These are phyloP conservation scores for Neofusicoccum umdonicola DNA, from an alignment of 2,329 filamentous ascomycete species.

Conservation along the genomic window DNA sequence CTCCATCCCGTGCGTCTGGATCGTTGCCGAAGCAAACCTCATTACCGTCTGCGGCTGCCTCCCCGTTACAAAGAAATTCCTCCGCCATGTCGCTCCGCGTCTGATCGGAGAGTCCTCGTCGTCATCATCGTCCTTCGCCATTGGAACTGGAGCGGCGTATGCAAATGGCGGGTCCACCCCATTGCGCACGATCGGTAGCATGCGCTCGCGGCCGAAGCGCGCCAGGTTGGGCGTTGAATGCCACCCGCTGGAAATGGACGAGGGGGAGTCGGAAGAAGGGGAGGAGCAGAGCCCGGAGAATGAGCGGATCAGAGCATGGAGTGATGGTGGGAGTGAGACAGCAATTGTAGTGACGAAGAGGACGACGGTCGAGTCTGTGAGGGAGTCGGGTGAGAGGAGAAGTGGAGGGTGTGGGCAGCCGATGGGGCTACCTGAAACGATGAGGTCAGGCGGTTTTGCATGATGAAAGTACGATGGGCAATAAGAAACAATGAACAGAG, in stretches of 20 bases:
- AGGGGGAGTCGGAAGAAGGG: neutral
- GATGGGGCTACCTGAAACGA: no score
- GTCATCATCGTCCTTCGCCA: neutral
- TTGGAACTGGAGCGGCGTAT: neutral
- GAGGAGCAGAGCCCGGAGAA: neutral
- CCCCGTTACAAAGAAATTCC: conserved; percentile 42
- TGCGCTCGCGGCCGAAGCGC: neutral
- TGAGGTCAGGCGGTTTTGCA: no score
- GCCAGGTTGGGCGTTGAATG: no score
- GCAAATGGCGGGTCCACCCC: neutral
- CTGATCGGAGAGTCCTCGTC: neutral
- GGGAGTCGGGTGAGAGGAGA: neutral
- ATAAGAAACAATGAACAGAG: no score
- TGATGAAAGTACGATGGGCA: no score
- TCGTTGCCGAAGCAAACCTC: conserved; percentile 40
- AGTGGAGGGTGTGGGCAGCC: no score
- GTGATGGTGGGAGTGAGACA: neutral
- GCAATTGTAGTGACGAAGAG: neutral
- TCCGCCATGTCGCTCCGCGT: conserved; percentile 33
- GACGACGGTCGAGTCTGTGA: neutral
- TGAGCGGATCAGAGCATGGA: neutral
- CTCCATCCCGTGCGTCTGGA: neutral
- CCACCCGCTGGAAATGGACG: neutral
- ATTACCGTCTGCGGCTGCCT: conserved; percentile 44
- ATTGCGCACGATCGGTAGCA: neutral